Evolutionary conservation across 2,329 filamentous ascomycete species (phyloP), one percentile per base, ranked within the genome.

Genomic region (Colletotrichum paranaense): DNA sequence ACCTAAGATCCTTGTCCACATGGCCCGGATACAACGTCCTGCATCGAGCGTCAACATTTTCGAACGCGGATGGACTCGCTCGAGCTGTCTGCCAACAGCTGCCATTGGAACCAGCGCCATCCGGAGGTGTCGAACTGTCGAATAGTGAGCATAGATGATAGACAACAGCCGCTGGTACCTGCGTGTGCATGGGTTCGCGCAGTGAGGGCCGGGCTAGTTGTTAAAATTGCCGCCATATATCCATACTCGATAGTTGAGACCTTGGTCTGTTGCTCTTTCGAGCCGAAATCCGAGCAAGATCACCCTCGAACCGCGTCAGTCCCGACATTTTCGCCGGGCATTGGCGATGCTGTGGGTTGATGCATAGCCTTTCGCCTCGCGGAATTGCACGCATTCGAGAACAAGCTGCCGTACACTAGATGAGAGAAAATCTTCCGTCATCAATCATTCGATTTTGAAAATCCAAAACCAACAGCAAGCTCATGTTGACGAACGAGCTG

Each of bases 161-260:
- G 46, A 52, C 49, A 49, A 63, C 46, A 62, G 46, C 46, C 24
- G 30, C 46, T 26, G 66, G 57, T 68, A 68, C 66, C 66, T 68
- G 57, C 66, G 46, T 53, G 22, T 28, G 42, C 66, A 68, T 63
- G 26, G 42, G 42, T 49, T 49, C 42, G 42, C 42, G 42, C 42
- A 49, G 42, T 49, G 42, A 49, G 42, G 42, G 8, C 3, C 42
- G 42, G 42, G 19, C 42, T 22, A 19, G 42, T 49, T 22, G 42
- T 49, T 22, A 49, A 49, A 49, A 49, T 22, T 22, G 42, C 19
- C 42, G 42, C 7, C 42, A 49, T n/a, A 49, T 49, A 19, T 42
- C 38, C 38, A 19, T 42, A 49, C 42, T 49, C 16, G 49, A 67
- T 52, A 52, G 22, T 49, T 53, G 30, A n/a, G 56, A 49, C 30